These are phyloP conservation scores for Calonectria pauciramosa DNA, from an alignment of 2,329 filamentous ascomycete species.

Conservation along the genomic window DNA sequence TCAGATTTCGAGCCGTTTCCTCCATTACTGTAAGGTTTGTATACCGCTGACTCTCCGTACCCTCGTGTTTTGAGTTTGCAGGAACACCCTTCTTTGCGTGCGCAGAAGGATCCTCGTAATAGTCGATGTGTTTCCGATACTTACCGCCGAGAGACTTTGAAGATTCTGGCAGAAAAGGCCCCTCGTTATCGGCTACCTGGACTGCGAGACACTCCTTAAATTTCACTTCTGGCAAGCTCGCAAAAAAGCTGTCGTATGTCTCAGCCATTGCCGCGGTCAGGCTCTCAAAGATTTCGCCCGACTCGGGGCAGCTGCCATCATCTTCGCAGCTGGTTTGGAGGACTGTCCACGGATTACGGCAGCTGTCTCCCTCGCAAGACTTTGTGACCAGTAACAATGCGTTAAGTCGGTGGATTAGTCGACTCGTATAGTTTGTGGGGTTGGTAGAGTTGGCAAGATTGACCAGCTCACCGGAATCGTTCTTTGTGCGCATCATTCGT, in stretches of 20 bases:
- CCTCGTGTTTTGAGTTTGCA: neutral
- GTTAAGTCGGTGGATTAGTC: slow-evolving; percentile 63
- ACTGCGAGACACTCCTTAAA: slow-evolving; percentile 25
- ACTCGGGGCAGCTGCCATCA: neutral
- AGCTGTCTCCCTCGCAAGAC: slow-evolving; percentile 66
- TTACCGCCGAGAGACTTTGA: neutral
- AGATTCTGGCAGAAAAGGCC: slow-evolving; percentile 16
- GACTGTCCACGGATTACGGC: slow-evolving; percentile 65
- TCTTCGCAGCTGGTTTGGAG: slow-evolving; percentile 14
- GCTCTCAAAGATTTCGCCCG: slow-evolving; percentile 6
- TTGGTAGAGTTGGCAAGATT: slow-evolving; percentile 20
- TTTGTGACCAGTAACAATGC: slow-evolving; percentile 71
- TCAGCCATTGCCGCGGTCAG: slow-evolving; percentile 14
- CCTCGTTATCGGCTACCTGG: slow-evolving; percentile 21
- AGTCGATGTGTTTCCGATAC: slow-evolving; percentile 16
- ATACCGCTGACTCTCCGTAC: neutral
- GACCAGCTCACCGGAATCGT: slow-evolving; percentile 19
- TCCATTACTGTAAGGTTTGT: slow-evolving; percentile 8
- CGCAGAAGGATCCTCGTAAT: neutral
- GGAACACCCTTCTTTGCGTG: neutral
- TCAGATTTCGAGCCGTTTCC: slow-evolving; percentile 15
- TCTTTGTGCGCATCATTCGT: neutral
- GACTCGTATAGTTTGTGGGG: slow-evolving; percentile 34
- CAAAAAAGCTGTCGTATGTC: slow-evolving; percentile 25
- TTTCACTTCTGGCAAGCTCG: slow-evolving; percentile 13